Base-by-base conservation (phyloP, 805 yeast species). In the Pichia phayaonensis region DNA sequence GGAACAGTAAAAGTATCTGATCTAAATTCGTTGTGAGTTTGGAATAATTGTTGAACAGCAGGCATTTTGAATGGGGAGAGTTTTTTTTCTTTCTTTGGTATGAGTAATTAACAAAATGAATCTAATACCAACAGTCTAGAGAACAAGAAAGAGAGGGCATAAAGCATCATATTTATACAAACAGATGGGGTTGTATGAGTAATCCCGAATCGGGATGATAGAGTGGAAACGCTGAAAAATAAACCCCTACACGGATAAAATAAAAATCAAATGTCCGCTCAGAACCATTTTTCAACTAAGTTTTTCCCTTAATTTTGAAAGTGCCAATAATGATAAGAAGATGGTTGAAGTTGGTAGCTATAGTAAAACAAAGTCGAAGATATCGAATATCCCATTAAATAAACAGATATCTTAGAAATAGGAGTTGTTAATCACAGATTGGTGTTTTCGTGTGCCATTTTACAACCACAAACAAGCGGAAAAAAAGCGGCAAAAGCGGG, bases 1-100 rank as follows among this genome's bases (percentile, higher is more conserved):
- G 97, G 97, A 8, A 86, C 85, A 4, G 97, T 90, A 75, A 89
- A 88, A 1, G 97, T 90, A 66, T 90, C 98, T 59, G 92, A 76
- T 64, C 83, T 71, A 56, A 79, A 74, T 58, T 80, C 84, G 63
- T 77, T 78, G 56, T 65, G 69, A 46, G 53, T 56, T 40, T 48
- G 40, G 15, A 46, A 44, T 18, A n/a, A 11, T 34, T 34, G 38
- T 34, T 16, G 38, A 16, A n/a, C n/a, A 34, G 38, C 38, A 34
- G 38, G 18, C 22, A 16, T 18, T 16, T 8, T 29, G 23, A 22
- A 40, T 22, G 12, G 24, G 20, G n/a, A 13, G n/a, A n/a, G 23
- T 22, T 27, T 21, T 22, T 18, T 48, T 13, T 34, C 21, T 18
- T 22, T 41, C 22, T 15, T 21, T 41, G 16, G 4, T 31, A 7